Base-by-base conservation (phyloP, 2,329 filamentous ascomycete genomes). In the Sporothrix schenckii region DNA sequence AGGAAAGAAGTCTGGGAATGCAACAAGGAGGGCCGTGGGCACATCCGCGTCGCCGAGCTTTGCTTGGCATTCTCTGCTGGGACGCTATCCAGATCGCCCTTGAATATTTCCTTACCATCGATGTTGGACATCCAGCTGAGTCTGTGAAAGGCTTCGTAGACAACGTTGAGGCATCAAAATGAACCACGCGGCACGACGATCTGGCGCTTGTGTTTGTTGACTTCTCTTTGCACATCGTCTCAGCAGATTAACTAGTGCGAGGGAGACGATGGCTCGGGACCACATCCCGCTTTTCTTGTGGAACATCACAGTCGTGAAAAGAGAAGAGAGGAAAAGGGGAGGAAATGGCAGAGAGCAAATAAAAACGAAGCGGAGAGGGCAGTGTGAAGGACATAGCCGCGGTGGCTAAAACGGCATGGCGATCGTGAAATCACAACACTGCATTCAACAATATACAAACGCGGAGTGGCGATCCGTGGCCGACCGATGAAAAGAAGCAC, bases 401-500 rank as follows among this genome's bases (percentile, higher is more conserved):
- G 56, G 34, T 60, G 56, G 56, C 34, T 60, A 60, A 44, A 60
- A 16, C 19, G 27, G 19, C 30, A 60, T 16, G 39, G 16, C 9
- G 30, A 49, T 49, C 44, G 34, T 34, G 6, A 34, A 34, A 34
- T 34, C 34, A 34, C 34, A 34, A 34, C 34, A 34, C 34, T 30
- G 34, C 34, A 34, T 34, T 24, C 50, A 30, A 58, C n/a, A 58
- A 39, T 39, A 58, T 60, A 11, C 54, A 34, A 2, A 60, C 11
- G 54, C 30, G 54, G 54, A 41, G 30, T 41, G 54, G 21, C 30
- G 30, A 60, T 60, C 54, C 16, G 54, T 34, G 34, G 34, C 54
- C 54, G 54, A 21, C 19, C 34, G 34, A 6, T 34, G 34, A 34
- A 34, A 34, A 34, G 34, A 34, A 34, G 34, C 3, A 9, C 34